These are phyloP conservation scores for Kwoniella dendrophila DNA, from an alignment of 768 basidiomycete genomes.

Conservation along the genomic window DNA sequence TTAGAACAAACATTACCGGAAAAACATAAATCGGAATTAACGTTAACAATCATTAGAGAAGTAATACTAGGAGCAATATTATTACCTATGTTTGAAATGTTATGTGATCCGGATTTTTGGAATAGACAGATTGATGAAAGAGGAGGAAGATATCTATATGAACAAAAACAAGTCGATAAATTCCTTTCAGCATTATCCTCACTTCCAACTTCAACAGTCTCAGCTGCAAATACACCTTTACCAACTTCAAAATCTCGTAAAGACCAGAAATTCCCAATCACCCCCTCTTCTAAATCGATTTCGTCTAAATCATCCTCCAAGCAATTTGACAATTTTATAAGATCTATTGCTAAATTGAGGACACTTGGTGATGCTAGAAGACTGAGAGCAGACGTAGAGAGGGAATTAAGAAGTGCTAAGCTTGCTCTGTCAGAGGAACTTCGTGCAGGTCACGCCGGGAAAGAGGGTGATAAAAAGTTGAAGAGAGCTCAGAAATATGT, in stretches of 20 bases:
- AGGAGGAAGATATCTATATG: slow-evolving; percentile 68
- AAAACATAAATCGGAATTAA: slow-evolving; percentile 71
- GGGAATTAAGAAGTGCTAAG: slow-evolving; percentile 84
- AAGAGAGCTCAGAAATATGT: slow-evolving; percentile 83
- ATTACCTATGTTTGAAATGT: slow-evolving; percentile 86
- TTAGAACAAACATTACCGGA: slow-evolving; percentile 75
- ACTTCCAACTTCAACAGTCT: slow-evolving; percentile 23
- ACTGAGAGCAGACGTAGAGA: slow-evolving; percentile 85
- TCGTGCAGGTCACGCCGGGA: slow-evolving; percentile 63
- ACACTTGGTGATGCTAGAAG: slow-evolving; percentile 86
- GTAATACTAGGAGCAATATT: slow-evolving; percentile 78
- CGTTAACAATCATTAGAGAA: slow-evolving; percentile 76
- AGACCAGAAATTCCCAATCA: slow-evolving; percentile 4
- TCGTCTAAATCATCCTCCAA: slow-evolving; percentile 57
- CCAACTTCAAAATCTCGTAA: slow-evolving; percentile 8
- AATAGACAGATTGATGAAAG: slow-evolving; percentile 88
- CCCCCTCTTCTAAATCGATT: slow-evolving; percentile 19
- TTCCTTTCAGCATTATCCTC: slow-evolving; percentile 42
- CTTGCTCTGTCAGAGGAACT: slow-evolving; percentile 46
- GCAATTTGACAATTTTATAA: slow-evolving; percentile 88
- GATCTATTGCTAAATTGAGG: slow-evolving; percentile 76
- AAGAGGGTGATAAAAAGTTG: slow-evolving; percentile 82
- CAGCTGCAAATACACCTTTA: slow-evolving; percentile 17
- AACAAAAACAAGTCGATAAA: slow-evolving; percentile 61
- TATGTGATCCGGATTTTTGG: slow-evolving; percentile 96